Evolutionary conservation across 345 rosid genomes (phyloP), one percentile per base, ranked within the genome.

Genomic region (Passiflora organensis): DNA sequence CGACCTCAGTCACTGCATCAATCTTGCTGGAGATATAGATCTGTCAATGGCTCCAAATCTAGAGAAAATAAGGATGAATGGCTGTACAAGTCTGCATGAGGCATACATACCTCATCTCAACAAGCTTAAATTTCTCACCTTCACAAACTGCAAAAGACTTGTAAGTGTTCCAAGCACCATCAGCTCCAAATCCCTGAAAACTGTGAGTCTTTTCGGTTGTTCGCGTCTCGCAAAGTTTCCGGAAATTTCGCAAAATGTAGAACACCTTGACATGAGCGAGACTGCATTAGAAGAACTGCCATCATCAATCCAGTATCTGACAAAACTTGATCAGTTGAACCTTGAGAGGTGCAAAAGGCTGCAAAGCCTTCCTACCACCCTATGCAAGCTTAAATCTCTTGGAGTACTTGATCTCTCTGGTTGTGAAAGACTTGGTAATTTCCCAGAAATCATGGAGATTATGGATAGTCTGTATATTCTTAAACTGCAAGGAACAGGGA

Each of bases 31-130:
- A 10, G 5, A 25, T 10, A 49, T 49, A n/a, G 51, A 56, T 28
- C 42, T 56, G 4, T 43, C 60, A 5, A n/a, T 11, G n/a, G 60
- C 60, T 13, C 32, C 34, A 17, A 56, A 43, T 44, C 51, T 56
- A n/a, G 51, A 56, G 43, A 25, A 24, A 1, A 3, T 56, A 15
- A 16, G 28, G 17, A 17, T 56, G n/a, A 38, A 17, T 10, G 12
- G 6, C 11, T 56, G 60, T 12, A 18, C 42, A 43, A 17, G 50
- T n/a, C 44, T 44, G 61, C 11, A 18, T 1, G 43, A 45, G 34
- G 24, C 45, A 28, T 57, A 32, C 4, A 32, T 58, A 14, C 32
- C 6, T 8, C 34, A 32, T 43, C 44, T 46, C 5, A 28, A 45
- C 9, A 34, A 46, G 13, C 62, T 58, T 20, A 9, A 18, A 6